Conservation (phyloP, 169 alveolate species). For the Eimeria acervulina region DNA sequence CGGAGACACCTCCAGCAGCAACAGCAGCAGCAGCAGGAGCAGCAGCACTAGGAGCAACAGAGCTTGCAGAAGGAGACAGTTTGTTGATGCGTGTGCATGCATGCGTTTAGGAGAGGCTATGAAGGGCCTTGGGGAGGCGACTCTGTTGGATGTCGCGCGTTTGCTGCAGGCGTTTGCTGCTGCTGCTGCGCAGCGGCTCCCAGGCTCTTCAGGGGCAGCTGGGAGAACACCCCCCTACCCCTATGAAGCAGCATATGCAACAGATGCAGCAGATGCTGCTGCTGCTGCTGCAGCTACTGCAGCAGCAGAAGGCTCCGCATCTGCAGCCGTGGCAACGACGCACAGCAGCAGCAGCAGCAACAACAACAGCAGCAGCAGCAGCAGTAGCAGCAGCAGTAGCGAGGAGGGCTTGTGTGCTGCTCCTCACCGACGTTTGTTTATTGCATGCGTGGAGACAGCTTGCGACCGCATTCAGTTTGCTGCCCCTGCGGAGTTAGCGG, state of each 20-base stretch:
- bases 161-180: slow-evolving; percentile 70
- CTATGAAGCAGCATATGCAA: not conserved
- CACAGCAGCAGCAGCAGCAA: not conserved
- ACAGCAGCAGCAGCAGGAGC: not conserved
- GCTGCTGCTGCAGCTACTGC: not conserved
- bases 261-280: no score
- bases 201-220: not conserved
- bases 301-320: slow-evolving; percentile 5
- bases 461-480: slow-evolving; percentile 6
- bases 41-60: slow-evolving; percentile 20
- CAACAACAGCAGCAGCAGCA: slow-evolving; percentile 35
- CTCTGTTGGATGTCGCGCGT: not conserved
- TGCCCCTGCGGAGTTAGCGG: slow-evolving; percentile 22
- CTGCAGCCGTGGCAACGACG: not conserved
- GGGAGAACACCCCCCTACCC: not conserved
- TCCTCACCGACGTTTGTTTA: slow-evolving; percentile 16
- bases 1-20: not conserved
- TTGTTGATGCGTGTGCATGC: not conserved
- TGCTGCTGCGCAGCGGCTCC: slow-evolving; percentile 50
- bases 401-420: not conserved
- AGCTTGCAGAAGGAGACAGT: not conserved
- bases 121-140: slow-evolving; percentile 31
- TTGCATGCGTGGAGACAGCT: slow-evolving; percentile 1
- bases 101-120: not conserved
- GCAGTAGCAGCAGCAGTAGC: slow-evolving; percentile 45